Conservation (phyloP, 169 alveolate genomes). For the Eimeria zaria region DNA sequence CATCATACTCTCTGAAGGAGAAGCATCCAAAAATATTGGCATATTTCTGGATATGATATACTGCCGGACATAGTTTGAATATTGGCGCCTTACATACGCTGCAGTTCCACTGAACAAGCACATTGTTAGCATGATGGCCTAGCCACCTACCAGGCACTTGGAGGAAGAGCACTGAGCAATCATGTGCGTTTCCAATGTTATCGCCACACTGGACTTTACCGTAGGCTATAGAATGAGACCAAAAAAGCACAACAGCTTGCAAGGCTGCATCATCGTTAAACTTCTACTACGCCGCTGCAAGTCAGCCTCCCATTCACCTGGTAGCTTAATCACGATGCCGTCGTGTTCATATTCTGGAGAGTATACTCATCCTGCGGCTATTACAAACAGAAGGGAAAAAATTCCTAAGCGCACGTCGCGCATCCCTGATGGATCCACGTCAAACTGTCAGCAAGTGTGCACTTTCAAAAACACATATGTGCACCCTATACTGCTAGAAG, state of each 20-base stretch:
- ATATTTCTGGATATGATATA: no score
- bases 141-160: no score
- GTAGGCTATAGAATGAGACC: no score
- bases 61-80: no score
- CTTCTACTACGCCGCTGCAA: neutral
- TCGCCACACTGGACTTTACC: no score
- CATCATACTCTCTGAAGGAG: no score
- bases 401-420: neutral
- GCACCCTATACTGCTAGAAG: neutral
- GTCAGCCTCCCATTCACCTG: neutral
- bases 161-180: no score
- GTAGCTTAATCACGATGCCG: neutral
- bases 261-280: neutral
- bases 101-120: no score
- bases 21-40: no score
- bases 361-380: neutral
- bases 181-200: no score
- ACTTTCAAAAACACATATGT: neutral
- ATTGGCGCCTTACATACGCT: no score
- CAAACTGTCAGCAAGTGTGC: neutral
- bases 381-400: neutral
- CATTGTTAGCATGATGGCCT: no score
- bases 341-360: neutral
- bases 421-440: neutral
- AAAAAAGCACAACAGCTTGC: neutral